phyloP scores from a whole-genome alignment of 2,329 filamentous ascomycete genomes.

The Talaromyces amestolkiae region DNA sequence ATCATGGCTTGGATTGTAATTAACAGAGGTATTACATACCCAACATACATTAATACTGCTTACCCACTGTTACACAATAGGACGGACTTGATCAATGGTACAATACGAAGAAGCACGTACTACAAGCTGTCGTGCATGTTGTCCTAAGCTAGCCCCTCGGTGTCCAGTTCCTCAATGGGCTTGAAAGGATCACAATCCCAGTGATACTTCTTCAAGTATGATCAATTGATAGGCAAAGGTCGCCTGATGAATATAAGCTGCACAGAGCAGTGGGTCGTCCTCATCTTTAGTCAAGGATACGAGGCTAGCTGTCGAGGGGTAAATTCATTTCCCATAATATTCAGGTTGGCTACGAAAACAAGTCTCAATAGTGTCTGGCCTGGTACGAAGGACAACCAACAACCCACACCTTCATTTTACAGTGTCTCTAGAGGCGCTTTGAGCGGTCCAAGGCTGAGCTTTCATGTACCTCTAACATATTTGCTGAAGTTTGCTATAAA shows the following conservation, averaged over 20 bases:
- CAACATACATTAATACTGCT: background rate
- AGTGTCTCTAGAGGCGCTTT: background rate
- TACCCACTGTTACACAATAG: background rate
- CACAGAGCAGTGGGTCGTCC: background rate
- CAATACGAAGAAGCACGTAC: background rate
- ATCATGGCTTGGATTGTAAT: background rate
- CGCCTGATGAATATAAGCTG: background rate
- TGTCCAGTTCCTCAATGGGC: background rate
- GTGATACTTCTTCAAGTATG: background rate
- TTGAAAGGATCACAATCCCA: background rate
- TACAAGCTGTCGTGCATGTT: background rate
- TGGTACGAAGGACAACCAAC: background rate
- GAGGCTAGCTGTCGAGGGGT: background rate
- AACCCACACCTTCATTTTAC: background rate
- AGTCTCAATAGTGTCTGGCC: background rate
- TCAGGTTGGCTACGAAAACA: background rate
- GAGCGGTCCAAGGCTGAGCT: background rate
- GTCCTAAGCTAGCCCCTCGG: background rate
- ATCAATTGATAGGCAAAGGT: background rate
- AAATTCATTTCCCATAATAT: background rate
- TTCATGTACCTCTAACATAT: background rate
- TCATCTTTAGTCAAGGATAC: background rate
- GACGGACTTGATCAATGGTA: background rate
- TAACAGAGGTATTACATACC: background rate
- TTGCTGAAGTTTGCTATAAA: background rate